These are phyloP conservation scores for Diaporthe amygdali DNA, from an alignment of 2,329 filamentous ascomycete species.

Conservation along the genomic window DNA sequence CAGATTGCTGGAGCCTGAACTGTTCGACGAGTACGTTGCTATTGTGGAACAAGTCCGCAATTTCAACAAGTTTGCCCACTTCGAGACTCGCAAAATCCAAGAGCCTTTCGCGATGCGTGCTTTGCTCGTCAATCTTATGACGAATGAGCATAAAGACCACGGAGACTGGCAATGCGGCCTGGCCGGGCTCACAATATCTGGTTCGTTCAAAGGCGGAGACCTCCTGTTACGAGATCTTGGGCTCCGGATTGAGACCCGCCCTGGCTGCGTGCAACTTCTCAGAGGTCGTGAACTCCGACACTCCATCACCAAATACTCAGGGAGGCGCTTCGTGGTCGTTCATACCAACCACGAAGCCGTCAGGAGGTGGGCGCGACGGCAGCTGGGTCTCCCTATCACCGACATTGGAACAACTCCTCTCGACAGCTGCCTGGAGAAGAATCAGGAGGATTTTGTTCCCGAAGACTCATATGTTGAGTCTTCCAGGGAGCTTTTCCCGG, in stretches of 20 bases:
- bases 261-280: constrained; percentile 14
- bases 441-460: neutral
- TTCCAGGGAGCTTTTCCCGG: neutral
- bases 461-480: neutral
- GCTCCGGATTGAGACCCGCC: neutral
- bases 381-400: neutral
- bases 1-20: constrained; percentile 21
- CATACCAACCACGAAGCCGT: constrained; percentile 17
- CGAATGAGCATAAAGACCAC: constrained; percentile 10
- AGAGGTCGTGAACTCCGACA: constrained; percentile 18
- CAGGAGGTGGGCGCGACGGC: constrained; percentile 2
- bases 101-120: constrained; percentile 10
- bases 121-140: constrained; percentile 17
- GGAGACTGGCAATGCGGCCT: constrained; percentile 11
- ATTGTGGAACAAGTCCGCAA: neutral
- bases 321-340: constrained; percentile 16
- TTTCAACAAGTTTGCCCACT: neutral
- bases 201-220: neutral
- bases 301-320: constrained; percentile 19
- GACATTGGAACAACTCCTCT: neutral
- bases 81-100: neutral
- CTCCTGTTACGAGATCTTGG: neutral
- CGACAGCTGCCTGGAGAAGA: neutral
- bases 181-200: neutral
- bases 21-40: neutral